A percentile compares a stretch with the other conserved stretches of the same genome.
phyloP scores from a whole-genome alignment of 139 green algal genomes.

The Yamagishiella unicocca region DNA sequence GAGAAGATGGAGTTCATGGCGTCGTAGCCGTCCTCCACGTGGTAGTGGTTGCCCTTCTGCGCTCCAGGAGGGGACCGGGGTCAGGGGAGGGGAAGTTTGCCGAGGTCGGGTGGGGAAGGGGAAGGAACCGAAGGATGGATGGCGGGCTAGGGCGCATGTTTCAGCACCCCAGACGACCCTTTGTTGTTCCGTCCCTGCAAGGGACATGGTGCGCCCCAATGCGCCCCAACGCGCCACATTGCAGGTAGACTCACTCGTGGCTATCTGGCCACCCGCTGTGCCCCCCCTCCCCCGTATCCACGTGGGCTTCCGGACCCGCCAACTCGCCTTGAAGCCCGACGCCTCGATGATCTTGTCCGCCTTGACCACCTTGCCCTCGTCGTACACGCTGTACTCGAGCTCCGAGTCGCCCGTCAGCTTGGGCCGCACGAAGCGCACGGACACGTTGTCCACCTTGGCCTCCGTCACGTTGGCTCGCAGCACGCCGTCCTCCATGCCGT shows the following conservation, averaged over 20 bases:
- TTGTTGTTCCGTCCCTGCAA: no score
- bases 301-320: neutral
- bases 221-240: no score
- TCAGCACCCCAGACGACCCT: no score
- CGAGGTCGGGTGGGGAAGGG: neutral
- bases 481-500: slow-evolving; percentile 73
- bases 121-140: neutral
- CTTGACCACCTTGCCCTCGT: slow-evolving; percentile 64
- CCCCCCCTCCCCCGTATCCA: slow-evolving; percentile 5
- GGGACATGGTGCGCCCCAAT: no score
- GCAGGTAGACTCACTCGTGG: no score
- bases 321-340: slow-evolving; percentile 67
- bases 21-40: slow-evolving; percentile 76
- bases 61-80: neutral
- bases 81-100: neutral
- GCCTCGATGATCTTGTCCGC: slow-evolving; percentile 65
- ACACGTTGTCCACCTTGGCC: slow-evolving; percentile 62
- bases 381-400: slow-evolving; percentile 52
- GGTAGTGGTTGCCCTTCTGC: slow-evolving; percentile 76
- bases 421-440: slow-evolving; percentile 48
- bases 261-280: no score
- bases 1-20: slow-evolving; percentile 76
- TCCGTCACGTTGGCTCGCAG: slow-evolving; percentile 76
- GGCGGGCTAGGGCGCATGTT: no score
- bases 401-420: slow-evolving; percentile 58